These are phyloP conservation scores for Talaromyces sp. DNA, from an alignment of 2,329 filamentous ascomycete species.

Conservation along the genomic window DNA sequence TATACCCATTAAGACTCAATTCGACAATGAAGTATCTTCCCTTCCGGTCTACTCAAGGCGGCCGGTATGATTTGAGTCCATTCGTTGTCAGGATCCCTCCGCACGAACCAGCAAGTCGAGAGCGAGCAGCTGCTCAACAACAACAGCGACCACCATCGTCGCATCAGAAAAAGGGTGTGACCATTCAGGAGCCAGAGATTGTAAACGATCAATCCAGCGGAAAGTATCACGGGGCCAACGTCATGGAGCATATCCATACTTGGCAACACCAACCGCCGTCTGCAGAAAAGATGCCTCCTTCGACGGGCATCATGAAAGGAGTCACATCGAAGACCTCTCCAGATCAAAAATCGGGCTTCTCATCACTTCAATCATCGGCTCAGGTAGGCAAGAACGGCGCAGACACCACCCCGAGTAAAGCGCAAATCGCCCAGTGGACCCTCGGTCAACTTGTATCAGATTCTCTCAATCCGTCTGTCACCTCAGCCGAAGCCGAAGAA, in stretches of 20 bases:
- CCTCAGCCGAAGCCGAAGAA: slow-evolving; percentile 69
- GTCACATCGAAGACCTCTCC: slow-evolving; percentile 18
- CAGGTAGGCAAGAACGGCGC: slow-evolving; percentile 40
- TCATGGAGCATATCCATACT: slow-evolving; percentile 20
- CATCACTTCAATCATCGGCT: slow-evolving; percentile 26
- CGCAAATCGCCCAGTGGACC: slow-evolving; percentile 74
- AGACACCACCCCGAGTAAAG: slow-evolving; percentile 65
- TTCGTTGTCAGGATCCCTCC: slow-evolving; percentile 69
- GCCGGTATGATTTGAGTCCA: slow-evolving; percentile 77
- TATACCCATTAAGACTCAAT: slow-evolving; percentile 90
- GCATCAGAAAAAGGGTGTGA: slow-evolving; percentile 60
- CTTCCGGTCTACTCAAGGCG: slow-evolving; percentile 61
- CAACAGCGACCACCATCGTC: slow-evolving; percentile 24
- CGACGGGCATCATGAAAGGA: slow-evolving; percentile 56
- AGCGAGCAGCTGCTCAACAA: slow-evolving; percentile 38
- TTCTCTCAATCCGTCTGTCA: slow-evolving; percentile 79
- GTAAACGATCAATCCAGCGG: slow-evolving; percentile 40
- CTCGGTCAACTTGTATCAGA: slow-evolving; percentile 80
- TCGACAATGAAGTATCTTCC: slow-evolving; percentile 80
- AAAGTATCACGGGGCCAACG: slow-evolving; percentile 15
- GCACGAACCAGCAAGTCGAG: slow-evolving; percentile 50
- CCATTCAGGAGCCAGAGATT: slow-evolving; percentile 59
- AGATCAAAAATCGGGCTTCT: slow-evolving; percentile 17
- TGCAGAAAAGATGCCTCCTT: slow-evolving; percentile 29
- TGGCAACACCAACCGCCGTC: slow-evolving; percentile 32